Base-by-base conservation (phyloP, 1,139 yeast genomes). In the Nadsonia starkeyi-henricii region DNA sequence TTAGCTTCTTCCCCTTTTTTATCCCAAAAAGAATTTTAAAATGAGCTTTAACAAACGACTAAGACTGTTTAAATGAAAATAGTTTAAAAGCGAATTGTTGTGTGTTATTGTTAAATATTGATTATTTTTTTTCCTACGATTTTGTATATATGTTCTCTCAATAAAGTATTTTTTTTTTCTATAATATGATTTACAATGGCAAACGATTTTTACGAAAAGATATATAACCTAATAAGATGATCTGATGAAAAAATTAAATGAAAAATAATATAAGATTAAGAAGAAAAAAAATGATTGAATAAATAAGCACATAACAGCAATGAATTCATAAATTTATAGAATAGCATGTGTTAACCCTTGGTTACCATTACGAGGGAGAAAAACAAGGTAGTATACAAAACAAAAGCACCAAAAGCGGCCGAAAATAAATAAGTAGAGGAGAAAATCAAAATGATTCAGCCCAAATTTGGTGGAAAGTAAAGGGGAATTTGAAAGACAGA, bases 1-100 rank as follows among this genome's bases (percentile, higher is more conserved):
- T 47, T 47, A 51, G 51, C 48, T 51, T 57, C 52, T 57, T 57
- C 19, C 54, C 54, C 48, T 55, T 53, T 51, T 52, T 52, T 52
- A 52, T 55, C 42, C 54, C 56, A 9, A 23, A 9, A 23, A 9
- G 28, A 5, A 5, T 23, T 23, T 23, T 23, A 9, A 23, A 23
- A 23, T 23, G 28, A 23, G 28, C 5, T 23, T n/a, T n/a, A n/a
- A 23, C 28, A 23, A 23, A 5, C 8, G 9, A 5, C 9, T 9
- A 9, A 5, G 28, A 23, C 28, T 23, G 9, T 23, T 23, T 23
- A 5, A 5, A 23, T 23, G 17, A 21, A 18, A 18, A 21, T 7
- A 3, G 42, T 13, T 41, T 41, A 5, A 23, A 23, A 23, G 9
- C 28, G 9, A 23, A 9, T 23, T 23, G 28, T 23, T 23, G 28